Evolutionary conservation across 805 yeast genomes (phyloP).

Genomic region (Tetrapisispora nanseiensis): DNA sequence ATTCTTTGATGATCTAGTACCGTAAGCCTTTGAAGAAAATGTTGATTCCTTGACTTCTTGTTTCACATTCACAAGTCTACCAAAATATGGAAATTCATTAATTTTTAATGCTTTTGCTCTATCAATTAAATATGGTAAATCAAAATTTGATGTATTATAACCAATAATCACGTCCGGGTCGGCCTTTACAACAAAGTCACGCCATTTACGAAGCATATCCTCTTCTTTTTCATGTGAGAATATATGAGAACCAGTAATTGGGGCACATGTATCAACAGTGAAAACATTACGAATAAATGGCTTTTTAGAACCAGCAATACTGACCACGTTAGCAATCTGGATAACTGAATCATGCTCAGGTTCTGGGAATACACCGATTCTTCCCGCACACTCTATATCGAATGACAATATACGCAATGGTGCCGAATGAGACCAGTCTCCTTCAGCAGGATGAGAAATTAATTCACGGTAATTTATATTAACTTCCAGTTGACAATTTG

Average conservation of each 20-base stretch:
- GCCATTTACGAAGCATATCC: slow-evolving; percentile 81
- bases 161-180: slow-evolving; percentile 98
- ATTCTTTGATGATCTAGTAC: slow-evolving; percentile 86
- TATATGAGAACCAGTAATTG: slow-evolving; percentile 89
- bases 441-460: slow-evolving; percentile 78
- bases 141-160: slow-evolving; percentile 89
- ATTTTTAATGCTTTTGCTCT: slow-evolving; percentile 70
- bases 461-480: slow-evolving; percentile 56
- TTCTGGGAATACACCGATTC: slow-evolving; percentile 95
- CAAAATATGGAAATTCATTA: slow-evolving; percentile 70
- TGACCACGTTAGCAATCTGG: slow-evolving; percentile 93
- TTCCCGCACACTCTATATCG: slow-evolving; percentile 97
- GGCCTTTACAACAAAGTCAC: slow-evolving; percentile 66
- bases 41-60: slow-evolving; percentile 76
- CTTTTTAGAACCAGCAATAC: slow-evolving; percentile 58
- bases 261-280: slow-evolving; percentile 82
- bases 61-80: slow-evolving; percentile 55
- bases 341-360: slow-evolving; percentile 88
- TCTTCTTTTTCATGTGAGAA: slow-evolving; percentile 64
- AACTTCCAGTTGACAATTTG: slow-evolving; percentile 83
- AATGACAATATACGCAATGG: slow-evolving; percentile 89
- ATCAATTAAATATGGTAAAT: slow-evolving; percentile 83
- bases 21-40: slow-evolving; percentile 91
- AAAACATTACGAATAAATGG: slow-evolving; percentile 94
- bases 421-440: slow-evolving; percentile 87